These are phyloP conservation scores for Botrytis cinerea DNA, from an alignment of 2,329 filamentous ascomycete genomes.

Conservation along the genomic window DNA sequence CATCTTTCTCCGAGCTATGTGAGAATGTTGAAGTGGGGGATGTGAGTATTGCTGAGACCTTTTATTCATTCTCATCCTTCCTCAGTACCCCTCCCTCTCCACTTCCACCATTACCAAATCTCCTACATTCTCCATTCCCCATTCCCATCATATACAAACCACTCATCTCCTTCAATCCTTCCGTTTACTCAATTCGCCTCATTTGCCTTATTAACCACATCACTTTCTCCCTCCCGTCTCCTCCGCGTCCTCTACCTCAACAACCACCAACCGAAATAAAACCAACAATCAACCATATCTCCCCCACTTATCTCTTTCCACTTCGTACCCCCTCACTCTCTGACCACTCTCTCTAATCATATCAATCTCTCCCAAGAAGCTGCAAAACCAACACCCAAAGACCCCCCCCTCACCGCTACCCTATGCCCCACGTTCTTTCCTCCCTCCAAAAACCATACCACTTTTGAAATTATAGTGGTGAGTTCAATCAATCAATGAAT, in stretches of 20 bases:
- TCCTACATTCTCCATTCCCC: no score
- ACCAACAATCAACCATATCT: not conserved
- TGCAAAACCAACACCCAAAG: not conserved
- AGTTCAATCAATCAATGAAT: not conserved
- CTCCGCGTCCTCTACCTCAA: no score
- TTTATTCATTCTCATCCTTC: not conserved
- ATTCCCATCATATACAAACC: no score
- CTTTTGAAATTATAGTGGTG: not conserved
- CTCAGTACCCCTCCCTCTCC: not conserved
- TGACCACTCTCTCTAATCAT: not conserved
- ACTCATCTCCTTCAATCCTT: no score
- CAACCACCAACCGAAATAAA: no score
- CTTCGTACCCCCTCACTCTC: not conserved
- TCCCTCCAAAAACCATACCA: not conserved
- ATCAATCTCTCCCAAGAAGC: not conserved
- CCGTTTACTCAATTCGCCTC: not conserved
- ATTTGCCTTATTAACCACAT: not conserved
- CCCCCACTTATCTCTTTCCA: not conserved
- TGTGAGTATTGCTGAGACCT: not conserved
- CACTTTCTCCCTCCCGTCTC: no score
- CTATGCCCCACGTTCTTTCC: not conserved
- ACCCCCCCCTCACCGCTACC: not conserved
- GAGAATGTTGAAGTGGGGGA: no score
- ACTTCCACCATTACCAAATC: no score
- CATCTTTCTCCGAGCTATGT: not conserved